Evolutionary conservation across 805 yeast species (phyloP).

Genomic region (Candida germanica): DNA sequence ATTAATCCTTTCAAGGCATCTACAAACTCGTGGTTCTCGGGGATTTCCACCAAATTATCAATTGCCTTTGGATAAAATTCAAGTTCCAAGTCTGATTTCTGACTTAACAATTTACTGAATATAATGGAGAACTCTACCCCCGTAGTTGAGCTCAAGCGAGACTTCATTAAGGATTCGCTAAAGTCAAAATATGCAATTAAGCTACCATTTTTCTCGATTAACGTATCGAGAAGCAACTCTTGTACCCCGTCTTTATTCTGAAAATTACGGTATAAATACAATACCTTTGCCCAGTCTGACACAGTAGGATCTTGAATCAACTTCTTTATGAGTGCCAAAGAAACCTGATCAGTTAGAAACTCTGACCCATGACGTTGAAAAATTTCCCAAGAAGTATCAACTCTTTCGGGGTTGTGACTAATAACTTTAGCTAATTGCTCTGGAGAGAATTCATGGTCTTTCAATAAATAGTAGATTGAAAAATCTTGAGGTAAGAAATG

Average conservation of each 20-base stretch:
- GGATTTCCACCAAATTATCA: conserved; percentile 1
- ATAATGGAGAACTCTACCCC: conserved; percentile 18
- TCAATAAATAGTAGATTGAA: conserved; percentile 26
- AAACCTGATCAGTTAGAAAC: neutral
- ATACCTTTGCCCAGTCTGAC: conserved; percentile 11
- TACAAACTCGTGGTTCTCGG: conserved; percentile 4
- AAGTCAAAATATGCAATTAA: conserved; percentile 10
- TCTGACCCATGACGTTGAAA: conserved; percentile 24
- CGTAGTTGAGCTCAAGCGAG: conserved; percentile 14
- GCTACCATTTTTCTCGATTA: conserved; percentile 3
- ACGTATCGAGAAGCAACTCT: conserved; percentile 5
- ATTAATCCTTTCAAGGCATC: conserved; percentile 1
- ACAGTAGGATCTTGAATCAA: conserved; percentile 6
- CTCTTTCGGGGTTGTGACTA: conserved; percentile 52
- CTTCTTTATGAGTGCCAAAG: conserved; percentile 3
- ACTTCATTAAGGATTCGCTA: conserved; percentile 4
- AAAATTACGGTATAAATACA: conserved; percentile 6
- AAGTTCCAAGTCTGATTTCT: neutral
- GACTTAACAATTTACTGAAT: conserved; percentile 5
- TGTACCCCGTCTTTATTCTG: neutral
- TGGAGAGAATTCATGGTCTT: conserved; percentile 14
- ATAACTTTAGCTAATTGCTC: conserved; percentile 25
- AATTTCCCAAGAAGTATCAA: conserved; percentile 47
- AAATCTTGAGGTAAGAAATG: conserved; percentile 22
- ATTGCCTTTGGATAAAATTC: conserved; percentile 11